Conservation (phyloP, 106 monocot genomes). For the Ottelia alismoides region DNA sequence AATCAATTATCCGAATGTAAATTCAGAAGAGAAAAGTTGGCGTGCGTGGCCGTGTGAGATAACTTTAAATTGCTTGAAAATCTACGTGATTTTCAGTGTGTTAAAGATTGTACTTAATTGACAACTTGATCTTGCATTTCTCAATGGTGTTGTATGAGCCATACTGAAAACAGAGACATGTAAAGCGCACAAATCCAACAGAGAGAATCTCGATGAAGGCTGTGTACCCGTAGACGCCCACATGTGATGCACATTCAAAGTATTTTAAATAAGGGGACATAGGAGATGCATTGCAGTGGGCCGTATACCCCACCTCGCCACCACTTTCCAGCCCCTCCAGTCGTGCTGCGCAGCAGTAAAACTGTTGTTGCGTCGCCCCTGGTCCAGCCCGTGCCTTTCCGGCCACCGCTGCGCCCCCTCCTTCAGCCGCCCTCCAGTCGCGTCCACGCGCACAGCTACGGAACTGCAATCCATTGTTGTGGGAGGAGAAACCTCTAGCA, state of each 20-base stretch:
- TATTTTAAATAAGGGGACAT: too few species aligned
- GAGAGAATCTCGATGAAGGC: constrained; percentile 46
- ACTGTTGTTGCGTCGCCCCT: constrained; percentile 48
- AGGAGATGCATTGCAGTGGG: too few species aligned
- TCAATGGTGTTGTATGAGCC: constrained; percentile 40
- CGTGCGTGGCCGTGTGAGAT: too few species aligned
- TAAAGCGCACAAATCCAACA: constrained; percentile 54
- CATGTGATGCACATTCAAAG: too few species aligned
- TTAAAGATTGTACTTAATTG: too few species aligned
- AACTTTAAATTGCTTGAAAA: too few species aligned
- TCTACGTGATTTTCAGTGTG: too few species aligned
- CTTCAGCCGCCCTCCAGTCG: constrained; percentile 68
- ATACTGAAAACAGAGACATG: constrained; percentile 34
- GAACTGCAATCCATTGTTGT: too few species aligned
- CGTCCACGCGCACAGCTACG: too few species aligned
- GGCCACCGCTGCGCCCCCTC: constrained; percentile 41
- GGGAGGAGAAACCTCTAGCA: too few species aligned
- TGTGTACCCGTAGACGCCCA: constrained; percentile 70
- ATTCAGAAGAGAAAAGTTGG: too few species aligned
- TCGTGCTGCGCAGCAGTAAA: constrained; percentile 57
- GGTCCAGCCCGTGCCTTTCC: constrained; percentile 30
- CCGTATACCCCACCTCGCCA: constrained; percentile 46
- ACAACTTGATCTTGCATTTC: constrained; percentile 23
- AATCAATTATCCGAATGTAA: too few species aligned
- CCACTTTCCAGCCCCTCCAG: constrained; percentile 36